Evolutionary conservation across 2,329 filamentous ascomycete genomes (phyloP).

Genomic region (Colletotrichum sublineola): DNA sequence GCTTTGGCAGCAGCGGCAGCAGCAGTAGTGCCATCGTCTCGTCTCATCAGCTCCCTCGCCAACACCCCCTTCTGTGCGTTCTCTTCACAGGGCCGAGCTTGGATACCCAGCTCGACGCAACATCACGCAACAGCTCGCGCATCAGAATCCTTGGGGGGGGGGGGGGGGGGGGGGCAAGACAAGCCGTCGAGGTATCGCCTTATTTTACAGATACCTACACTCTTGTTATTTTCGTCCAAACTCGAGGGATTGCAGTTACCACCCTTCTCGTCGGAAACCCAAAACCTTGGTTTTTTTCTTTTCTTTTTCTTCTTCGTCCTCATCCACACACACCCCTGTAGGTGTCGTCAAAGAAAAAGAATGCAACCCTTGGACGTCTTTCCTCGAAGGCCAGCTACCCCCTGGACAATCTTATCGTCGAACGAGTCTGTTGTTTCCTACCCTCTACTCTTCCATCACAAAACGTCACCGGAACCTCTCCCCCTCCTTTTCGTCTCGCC

Average conservation of each 20-base stretch:
- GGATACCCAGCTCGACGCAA: constrained; percentile 7
- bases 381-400: not conserved
- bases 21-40: constrained; percentile 5
- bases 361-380: not conserved
- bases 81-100: not conserved
- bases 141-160: constrained; percentile 22
- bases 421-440: constrained; percentile 19
- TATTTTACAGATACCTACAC: not conserved
- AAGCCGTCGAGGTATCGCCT: not conserved
- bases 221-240: constrained; percentile 39
- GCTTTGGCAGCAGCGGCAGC: not conserved
- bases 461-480: constrained; percentile 5
- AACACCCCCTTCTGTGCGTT: not conserved
- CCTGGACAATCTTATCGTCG: not conserved
- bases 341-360: not conserved
- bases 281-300: constrained; percentile 31
- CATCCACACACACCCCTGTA: not conserved
- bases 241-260: constrained; percentile 28
- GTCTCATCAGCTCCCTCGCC: constrained; percentile 15
- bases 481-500: not conserved
- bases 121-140: constrained; percentile 23
- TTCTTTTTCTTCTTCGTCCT: not conserved
- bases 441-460: not conserved
- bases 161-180: not conserved
- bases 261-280: constrained; percentile 7